Evolutionary conservation across 108 stramenopile genomes (phyloP), one percentile per base, ranked within the genome.

Genomic region (Nannochloropsis granulata): DNA sequence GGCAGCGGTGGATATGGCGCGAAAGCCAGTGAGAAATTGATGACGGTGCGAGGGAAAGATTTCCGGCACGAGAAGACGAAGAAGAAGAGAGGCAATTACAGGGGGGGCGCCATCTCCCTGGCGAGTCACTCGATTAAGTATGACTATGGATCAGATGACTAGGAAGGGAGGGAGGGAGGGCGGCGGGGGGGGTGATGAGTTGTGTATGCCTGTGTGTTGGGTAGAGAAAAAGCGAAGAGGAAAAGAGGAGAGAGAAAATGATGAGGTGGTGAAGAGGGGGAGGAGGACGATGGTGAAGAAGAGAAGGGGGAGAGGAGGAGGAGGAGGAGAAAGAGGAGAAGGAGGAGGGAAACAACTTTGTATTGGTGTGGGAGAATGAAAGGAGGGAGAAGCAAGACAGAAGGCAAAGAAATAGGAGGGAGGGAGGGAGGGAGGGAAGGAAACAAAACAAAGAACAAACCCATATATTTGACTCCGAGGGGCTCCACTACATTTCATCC

Each of bases 11-110:
- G 99, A 25, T 99, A 94, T 90, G 99, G 99, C 44, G 91, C 92
- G 34, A 95, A 93, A 85, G 96, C 98, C 8, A 95, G 92, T 81
- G 93, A 96, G 85, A 97, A 95, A 83, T 90, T 99, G 42, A 82
- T 97, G 84, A 90, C 92, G 45, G 96, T 97, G 12, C 91, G 96
- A 34, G 99, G 99, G 24, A 98, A 97, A 87, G 95, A 97, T 83
- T 99, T 99, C 84, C 93, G 95, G 80, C 95, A 98, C 81, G 99
- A 99, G 91, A 99, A 99, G 91, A 99, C 95, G 34, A 99, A 99
- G 90, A 91, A 95, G 87, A 99, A 99, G 92, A 91, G 98, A 13
- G 92, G 92, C 43, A 87, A 44, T 42, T 93, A 93, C 84, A 25
- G 90, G 16, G 92, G 92, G 11, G 92, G 92, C 12, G 26, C 43